These are phyloP conservation scores for Lathyrus aphaca DNA, from an alignment of 306 rosid species.

Conservation along the genomic window DNA sequence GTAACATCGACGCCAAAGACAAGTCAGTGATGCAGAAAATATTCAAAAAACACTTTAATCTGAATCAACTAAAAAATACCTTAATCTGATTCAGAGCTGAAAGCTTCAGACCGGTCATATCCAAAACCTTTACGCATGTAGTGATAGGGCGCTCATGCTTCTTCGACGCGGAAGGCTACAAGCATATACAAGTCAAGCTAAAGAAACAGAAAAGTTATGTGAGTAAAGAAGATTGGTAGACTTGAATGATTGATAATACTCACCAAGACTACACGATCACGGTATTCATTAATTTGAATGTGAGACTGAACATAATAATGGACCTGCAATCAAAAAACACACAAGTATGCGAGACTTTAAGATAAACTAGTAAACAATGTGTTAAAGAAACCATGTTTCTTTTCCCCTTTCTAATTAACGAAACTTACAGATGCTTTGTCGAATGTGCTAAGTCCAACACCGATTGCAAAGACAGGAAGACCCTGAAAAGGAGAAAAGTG, in stretches of 20 bases:
- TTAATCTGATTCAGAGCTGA: constrained; percentile 90
- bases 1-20: constrained; percentile 45
- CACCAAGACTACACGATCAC: constrained; percentile 84
- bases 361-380: constrained; percentile 18
- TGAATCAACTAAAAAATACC: constrained; percentile 48
- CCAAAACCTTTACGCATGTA: constrained; percentile 86
- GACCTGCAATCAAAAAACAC: constrained; percentile 54
- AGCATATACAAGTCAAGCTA: constrained; percentile 38
- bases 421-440: constrained; percentile 94
- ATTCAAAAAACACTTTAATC: background rate
- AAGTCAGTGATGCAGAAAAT: constrained; percentile 13
- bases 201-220: constrained; percentile 14
- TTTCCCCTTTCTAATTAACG: constrained; percentile 29
- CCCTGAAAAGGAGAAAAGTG: constrained; percentile 57
- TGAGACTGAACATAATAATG: constrained; percentile 98
- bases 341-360: background rate
- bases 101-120: constrained; percentile 93
- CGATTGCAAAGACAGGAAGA: constrained; percentile 83
- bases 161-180: constrained; percentile 89
- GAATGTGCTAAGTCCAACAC: constrained; percentile 86
- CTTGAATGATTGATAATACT: constrained; percentile 40
- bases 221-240: constrained; percentile 5
- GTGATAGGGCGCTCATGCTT: constrained; percentile 73
- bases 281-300: constrained; percentile 94
- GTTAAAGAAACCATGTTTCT: constrained; percentile 24